Conservation (phyloP, 2,329 filamentous ascomycete species). For the Fusarium virguliforme region DNA sequence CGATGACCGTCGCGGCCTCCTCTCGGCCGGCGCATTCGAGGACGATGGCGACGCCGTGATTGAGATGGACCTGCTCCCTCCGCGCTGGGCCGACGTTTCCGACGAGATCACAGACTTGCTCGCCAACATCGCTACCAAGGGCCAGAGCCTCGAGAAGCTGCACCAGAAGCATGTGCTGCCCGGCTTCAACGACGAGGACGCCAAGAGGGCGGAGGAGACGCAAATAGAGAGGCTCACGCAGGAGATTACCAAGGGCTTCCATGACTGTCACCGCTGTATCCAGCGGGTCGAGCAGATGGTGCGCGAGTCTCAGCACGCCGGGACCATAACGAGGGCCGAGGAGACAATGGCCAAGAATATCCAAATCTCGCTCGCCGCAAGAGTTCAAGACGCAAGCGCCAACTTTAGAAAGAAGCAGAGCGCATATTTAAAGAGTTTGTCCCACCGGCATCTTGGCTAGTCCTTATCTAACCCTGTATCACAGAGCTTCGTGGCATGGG, state of each 20-base stretch:
- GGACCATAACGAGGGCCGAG: constrained; percentile 84
- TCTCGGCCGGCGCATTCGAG: constrained; percentile 82
- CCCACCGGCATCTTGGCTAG: not conserved
- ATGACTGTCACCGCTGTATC: constrained; percentile 90
- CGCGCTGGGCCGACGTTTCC: constrained; percentile 94
- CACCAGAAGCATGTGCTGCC: constrained; percentile 98
- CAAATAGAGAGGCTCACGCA: constrained; percentile 94
- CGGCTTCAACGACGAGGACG: constrained; percentile 95
- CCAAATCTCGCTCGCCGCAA: constrained; percentile 88
- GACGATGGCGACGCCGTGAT: constrained; percentile 96
- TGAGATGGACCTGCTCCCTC: constrained; percentile 97
- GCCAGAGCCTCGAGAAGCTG: constrained; percentile 88
- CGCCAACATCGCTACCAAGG: constrained; percentile 84
- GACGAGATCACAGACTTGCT: constrained; percentile 93
- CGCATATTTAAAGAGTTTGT: constrained; percentile 89
- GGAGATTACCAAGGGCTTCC: constrained; percentile 89
- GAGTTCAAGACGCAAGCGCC: constrained; percentile 93
- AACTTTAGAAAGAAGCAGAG: constrained; percentile 98
- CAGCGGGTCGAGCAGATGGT: constrained; percentile 91
- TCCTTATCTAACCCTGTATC: constrained; percentile 17
- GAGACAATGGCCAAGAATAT: constrained; percentile 98
- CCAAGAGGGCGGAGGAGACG: constrained; percentile 87
- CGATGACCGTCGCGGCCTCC: constrained; percentile 81
- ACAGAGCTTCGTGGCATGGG: constrained; percentile 82
- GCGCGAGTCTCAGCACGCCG: constrained; percentile 81